phyloP scores from a whole-genome alignment of 129 eudicot genomes.

The Lonicera japonica region DNA sequence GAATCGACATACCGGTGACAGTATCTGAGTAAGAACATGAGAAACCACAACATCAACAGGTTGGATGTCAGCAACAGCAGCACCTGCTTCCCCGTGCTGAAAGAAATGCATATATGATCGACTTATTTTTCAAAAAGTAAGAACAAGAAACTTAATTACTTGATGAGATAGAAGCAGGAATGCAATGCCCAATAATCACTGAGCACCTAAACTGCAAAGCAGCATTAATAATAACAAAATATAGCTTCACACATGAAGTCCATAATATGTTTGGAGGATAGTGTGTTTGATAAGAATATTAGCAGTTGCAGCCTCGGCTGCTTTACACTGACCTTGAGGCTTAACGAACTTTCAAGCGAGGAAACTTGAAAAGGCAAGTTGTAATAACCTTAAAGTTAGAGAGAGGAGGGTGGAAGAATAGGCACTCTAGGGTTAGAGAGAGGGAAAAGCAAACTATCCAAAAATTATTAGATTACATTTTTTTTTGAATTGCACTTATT shows the following conservation, averaged over 20 bases:
- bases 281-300: no score
- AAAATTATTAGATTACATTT: background rate
- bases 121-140: constrained; percentile 1
- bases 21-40: constrained; percentile 85
- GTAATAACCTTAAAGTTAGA: no score
- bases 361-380: no score
- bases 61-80: constrained; percentile 83
- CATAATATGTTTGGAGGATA: no score
- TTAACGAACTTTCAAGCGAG: no score
- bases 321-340: no score
- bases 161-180: no score
- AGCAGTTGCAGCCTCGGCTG: no score
- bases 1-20: constrained; percentile 63
- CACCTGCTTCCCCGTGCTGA: constrained; percentile 99
- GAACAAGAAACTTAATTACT: background rate
- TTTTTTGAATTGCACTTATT: background rate
- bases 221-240: background rate
- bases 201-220: background rate
- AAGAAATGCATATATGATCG: constrained; percentile 11
- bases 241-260: background rate
- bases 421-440: no score
- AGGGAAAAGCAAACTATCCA: background rate
- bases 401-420: no score
- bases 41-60: constrained; percentile 83
- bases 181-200: background rate